These are phyloP conservation scores for Pouteria campechiana DNA, from an alignment of 179 eudicot species.

Conservation along the genomic window DNA sequence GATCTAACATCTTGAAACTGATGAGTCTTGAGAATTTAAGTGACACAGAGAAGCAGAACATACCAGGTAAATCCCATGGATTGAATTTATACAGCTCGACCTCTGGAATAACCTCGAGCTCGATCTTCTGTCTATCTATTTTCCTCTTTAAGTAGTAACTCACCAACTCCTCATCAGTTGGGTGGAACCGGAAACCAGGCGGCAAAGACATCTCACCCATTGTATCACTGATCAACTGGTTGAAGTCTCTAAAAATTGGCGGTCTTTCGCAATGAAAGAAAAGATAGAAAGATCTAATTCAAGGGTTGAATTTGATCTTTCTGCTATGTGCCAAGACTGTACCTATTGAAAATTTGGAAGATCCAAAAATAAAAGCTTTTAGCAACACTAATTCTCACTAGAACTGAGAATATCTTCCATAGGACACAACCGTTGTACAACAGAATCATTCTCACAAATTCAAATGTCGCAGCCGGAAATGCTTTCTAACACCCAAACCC, in stretches of 20 bases:
- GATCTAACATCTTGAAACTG: no score
- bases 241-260: not conserved
- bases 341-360: slow-evolving; percentile 63
- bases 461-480: slow-evolving; percentile 5
- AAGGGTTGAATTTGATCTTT: not conserved
- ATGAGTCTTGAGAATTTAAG: no score
- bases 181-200: slow-evolving; percentile 88
- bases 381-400: slow-evolving; percentile 47
- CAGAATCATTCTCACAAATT: slow-evolving; percentile 39
- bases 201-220: slow-evolving; percentile 70
- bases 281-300: not conserved
- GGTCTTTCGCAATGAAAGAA: not conserved
- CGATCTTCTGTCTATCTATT: slow-evolving; percentile 57
- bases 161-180: slow-evolving; percentile 72
- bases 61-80: slow-evolving; percentile 97
- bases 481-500: slow-evolving; percentile 9
- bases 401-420: slow-evolving; percentile 46
- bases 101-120: slow-evolving; percentile 80
- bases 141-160: slow-evolving; percentile 74
- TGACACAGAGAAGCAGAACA: no score
- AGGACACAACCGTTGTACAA: slow-evolving; percentile 41
- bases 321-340: slow-evolving; percentile 40
- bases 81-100: slow-evolving; percentile 74
- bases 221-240: slow-evolving; percentile 2
- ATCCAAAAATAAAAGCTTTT: slow-evolving; percentile 89